Conservation (phyloP, 768 basidiomycete genomes). For the Termitomyces sp. region DNA sequence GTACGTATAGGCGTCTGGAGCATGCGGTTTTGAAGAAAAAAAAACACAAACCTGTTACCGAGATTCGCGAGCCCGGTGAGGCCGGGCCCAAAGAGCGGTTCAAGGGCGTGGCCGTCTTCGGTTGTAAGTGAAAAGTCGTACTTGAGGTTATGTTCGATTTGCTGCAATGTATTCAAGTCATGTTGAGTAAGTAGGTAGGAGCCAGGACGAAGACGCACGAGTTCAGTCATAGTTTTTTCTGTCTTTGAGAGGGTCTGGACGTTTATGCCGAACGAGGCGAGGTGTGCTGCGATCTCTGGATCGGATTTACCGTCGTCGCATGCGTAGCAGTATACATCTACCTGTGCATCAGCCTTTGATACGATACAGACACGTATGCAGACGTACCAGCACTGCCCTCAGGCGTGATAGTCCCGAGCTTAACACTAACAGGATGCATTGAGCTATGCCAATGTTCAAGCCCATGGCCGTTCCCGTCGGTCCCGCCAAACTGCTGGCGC, state of each 20-base stretch:
- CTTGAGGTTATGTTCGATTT: slow-evolving; percentile 94
- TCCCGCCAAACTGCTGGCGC: slow-evolving; percentile 73
- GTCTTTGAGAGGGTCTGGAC: slow-evolving; percentile 80
- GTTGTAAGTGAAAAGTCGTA: slow-evolving; percentile 91
- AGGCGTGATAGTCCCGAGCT: slow-evolving; percentile 93
- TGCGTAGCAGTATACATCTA: slow-evolving; percentile 90
- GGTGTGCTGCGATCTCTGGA: slow-evolving; percentile 66
- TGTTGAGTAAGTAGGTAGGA: not conserved
- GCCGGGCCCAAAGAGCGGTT: slow-evolving; percentile 85
- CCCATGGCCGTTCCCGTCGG: slow-evolving; percentile 87
- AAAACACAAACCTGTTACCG: slow-evolving; percentile 61
- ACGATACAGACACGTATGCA: not conserved
- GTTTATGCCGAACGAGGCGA: slow-evolving; percentile 83
- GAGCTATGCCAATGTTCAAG: slow-evolving; percentile 69
- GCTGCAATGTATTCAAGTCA: slow-evolving; percentile 33
- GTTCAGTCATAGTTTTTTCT: slow-evolving; percentile 94
- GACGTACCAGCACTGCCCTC: slow-evolving; percentile 82
- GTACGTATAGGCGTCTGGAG: slow-evolving; percentile 31
- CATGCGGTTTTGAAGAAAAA: not conserved
- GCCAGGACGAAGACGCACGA: slow-evolving; percentile 41
- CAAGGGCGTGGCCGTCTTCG: slow-evolving; percentile 81
- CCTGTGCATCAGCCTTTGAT: not conserved
- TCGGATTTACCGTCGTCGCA: slow-evolving; percentile 84
- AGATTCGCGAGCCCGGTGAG: slow-evolving; percentile 88
- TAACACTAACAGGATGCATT: slow-evolving; percentile 79